Conservation (phyloP, 2,329 filamentous ascomycete species). For the Pleoardoris graminearum region DNA sequence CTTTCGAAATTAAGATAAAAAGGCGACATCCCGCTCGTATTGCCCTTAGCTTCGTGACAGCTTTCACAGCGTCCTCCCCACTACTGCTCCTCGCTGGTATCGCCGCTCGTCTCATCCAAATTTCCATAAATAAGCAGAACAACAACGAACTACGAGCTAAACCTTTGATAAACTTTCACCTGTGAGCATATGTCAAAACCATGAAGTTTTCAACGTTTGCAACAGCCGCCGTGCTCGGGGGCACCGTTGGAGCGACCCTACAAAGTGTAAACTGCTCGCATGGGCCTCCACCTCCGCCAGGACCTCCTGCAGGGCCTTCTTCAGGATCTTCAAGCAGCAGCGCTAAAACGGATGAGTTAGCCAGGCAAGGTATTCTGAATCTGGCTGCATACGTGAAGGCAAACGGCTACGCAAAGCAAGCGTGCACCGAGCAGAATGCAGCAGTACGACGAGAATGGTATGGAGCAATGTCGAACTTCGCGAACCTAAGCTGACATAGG, state of each 20-base stretch:
- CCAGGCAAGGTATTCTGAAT: constrained; percentile 39
- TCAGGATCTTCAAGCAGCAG: constrained; percentile 5
- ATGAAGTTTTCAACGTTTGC: constrained; percentile 25
- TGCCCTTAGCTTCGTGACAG: neutral
- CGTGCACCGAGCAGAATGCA: constrained; percentile 46
- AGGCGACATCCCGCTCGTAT: neutral
- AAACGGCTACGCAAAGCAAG: constrained; percentile 29
- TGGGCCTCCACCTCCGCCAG: constrained; percentile 12
- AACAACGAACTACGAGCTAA: neutral
- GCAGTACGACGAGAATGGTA: constrained; percentile 51
- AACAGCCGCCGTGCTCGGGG: constrained; percentile 19
- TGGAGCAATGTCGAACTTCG: constrained; percentile 1
- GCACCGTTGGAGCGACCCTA: constrained; percentile 20
- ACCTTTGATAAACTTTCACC: constrained; percentile 4
- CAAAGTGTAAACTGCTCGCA: neutral
- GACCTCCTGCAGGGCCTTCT: constrained; percentile 20
- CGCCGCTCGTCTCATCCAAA: neutral
- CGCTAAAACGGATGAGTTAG: constrained; percentile 39
- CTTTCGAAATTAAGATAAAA: neutral
- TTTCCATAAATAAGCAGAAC: neutral
- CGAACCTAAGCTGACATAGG: neutral
- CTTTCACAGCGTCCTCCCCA: neutral
- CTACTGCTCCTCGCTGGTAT: neutral
- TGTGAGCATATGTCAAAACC: constrained; percentile 3
- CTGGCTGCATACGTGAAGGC: constrained; percentile 31